These are phyloP conservation scores for Ochetophila trinervis DNA, from an alignment of 306 rosid species.

Conservation along the genomic window DNA sequence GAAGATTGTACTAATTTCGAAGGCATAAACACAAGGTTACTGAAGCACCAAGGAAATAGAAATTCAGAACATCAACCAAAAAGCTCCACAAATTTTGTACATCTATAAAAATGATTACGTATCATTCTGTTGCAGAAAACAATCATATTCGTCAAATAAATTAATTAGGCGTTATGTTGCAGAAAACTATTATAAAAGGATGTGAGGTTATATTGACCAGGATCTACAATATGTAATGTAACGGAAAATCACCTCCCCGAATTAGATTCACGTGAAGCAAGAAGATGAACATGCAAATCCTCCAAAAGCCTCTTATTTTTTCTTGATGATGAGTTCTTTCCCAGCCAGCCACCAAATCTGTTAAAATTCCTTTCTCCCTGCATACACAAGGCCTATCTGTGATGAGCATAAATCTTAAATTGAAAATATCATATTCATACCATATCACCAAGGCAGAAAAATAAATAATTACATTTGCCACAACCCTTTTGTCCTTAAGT, in stretches of 20 bases:
- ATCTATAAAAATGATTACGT: neutral
- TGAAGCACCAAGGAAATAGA: no score
- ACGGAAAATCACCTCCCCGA: slow-evolving; percentile 60
- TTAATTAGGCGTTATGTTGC: neutral
- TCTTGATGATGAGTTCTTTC: slow-evolving; percentile 84
- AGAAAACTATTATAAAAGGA: slow-evolving; percentile 1
- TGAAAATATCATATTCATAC: slow-evolving; percentile 1
- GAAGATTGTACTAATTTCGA: no score
- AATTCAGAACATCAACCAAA: no score
- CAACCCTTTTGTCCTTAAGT: neutral
- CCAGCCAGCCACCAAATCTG: slow-evolving; percentile 95
- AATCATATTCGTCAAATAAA: no score
- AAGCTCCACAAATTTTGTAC: no score
- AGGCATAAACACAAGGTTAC: no score
- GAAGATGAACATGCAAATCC: slow-evolving; percentile 83
- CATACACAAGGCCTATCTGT: slow-evolving; percentile 23
- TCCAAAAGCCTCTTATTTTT: slow-evolving; percentile 86
- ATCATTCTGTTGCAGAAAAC: neutral
- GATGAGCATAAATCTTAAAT: slow-evolving; percentile 10
- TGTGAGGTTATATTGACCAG: slow-evolving; percentile 5
- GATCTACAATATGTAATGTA: slow-evolving; percentile 16
- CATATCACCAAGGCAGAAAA: slow-evolving; percentile 15
- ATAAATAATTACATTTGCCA: slow-evolving; percentile 4
- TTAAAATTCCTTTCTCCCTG: slow-evolving; percentile 88
- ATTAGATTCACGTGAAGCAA: slow-evolving; percentile 83